Evolutionary conservation across 129 eudicot genomes (phyloP), one percentile per base, ranked within the genome.

Genomic region (Apium graveolens): DNA sequence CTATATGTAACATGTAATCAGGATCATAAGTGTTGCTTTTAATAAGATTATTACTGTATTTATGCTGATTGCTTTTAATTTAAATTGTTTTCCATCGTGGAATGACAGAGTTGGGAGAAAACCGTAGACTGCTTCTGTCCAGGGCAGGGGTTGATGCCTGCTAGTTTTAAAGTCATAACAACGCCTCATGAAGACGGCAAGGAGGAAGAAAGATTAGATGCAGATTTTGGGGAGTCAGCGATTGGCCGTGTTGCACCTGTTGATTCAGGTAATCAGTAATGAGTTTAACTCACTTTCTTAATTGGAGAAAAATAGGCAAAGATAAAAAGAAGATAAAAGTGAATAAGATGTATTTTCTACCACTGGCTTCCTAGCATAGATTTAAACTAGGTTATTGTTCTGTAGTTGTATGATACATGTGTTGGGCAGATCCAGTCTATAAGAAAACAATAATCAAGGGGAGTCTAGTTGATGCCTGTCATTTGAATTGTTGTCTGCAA

Each of bases 181-280:
- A 84, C 88, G 35, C 90, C 91, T 63, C 88, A 83, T 51, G 93
- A 89, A 42, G 93, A 89, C 44, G 89, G 89, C 66, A 90, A 91
- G 55, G 86, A 87, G 1, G 98, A 91, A 73, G 98, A 93, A 55
- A 87, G 91, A 12, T 80, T 91, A 65, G 98, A 93, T 75, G 93
- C 98, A 7, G 97, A 93, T 77, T 93, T 93, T 77, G 96, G 98
- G 26, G 97, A 93, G 84, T 91, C 98, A 75, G 97, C 98, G 43
- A 93, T 93, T 76, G 98, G 98, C 48, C 97, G 98, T 80, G 98
- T 93, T 68, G 98, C 98, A 49, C 98, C 97, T 29, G 96, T 93
- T 79, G 98, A 90, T 83, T 93, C 96, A 70, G 98, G 98, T 90
- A 82, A 62, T 26, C 68, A n/a, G 7, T 51, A 29, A n/a, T n/a